Base-by-base conservation (phyloP, 2,329 filamentous ascomycete species). In the Colletotrichum tofieldiae region DNA sequence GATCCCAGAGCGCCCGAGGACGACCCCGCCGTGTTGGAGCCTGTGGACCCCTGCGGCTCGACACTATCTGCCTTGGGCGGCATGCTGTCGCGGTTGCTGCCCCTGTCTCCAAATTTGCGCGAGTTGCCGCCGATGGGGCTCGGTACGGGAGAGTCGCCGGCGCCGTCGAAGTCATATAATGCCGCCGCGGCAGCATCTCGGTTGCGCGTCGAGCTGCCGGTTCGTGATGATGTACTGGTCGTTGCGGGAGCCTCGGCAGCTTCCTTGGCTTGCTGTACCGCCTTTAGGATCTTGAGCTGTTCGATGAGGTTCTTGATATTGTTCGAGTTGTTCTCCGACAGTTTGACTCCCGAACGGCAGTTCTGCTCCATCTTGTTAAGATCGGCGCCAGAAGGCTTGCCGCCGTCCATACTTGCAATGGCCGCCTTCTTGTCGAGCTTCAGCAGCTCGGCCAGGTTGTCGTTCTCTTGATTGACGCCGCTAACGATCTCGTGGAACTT, bases 51-150 rank as follows among this genome's bases (percentile, higher is more conserved):
- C 47, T 87, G 87, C 1, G 88, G 88, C 78, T 89, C 87, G 41
- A 86, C 87, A 77, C 88, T 90, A 73, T 89, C 88, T 11, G 86
- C 84, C 75, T 89, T 89, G 58, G 86, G 84, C 0, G 88, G 87
- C 18, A 87, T 84, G 71, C 88, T 90, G 75, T 89, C 87, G 37
- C 87, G 82, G 64, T 86, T 84, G 51, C 81, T 82, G 51, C 56
- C 75, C 35, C 58, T 65, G 39, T 78, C 80, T 12, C 82, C 82
- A 45, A 81, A 79, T 64, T 84, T 84, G 39, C 77, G 75, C 6
- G 75, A 72, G 23, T 68, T 75, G 23, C 75, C 78, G 43, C 79
- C 82, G 26, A 84, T 80, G 12, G 84, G 83, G 72, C 84, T 86
- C 4, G 85, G 84, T 5, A 86, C 81, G 5, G 85, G 84, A 9